Base-by-base conservation (phyloP, 768 basidiomycete species). In the Boletus pseudopeckii region DNA sequence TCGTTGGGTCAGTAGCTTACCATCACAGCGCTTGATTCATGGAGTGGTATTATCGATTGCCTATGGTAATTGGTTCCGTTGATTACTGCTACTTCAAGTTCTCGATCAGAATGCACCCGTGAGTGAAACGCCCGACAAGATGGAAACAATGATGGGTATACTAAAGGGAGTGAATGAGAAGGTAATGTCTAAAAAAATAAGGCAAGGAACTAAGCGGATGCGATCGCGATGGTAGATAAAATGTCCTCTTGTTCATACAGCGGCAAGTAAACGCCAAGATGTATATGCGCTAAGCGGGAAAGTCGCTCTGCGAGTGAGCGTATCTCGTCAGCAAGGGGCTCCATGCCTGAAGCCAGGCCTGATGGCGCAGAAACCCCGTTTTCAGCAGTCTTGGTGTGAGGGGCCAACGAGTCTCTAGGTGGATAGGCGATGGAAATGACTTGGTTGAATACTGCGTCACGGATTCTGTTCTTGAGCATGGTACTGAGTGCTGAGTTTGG, bases 251-350 rank as follows among this genome's bases (percentile, higher is more conserved):
- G 80, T 69, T 88, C 84, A 71, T 93, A 93, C 52, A 91, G 67
- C n/a, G 81, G 80, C 36, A 88, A 74, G 69, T 89, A 92, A 48
- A 88, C 84, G 57, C 83, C 80, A 48, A 90, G 75, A 68, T 93
- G 89, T 60, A 90, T 84, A 44, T 81, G 73, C 3, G 85, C 84
- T 49, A 94, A 77, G 54, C 85, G 83, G 41, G 85, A 79, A 34
- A 92, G 77, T 64, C 86, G 82, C 62, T 89, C 84, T 28, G 81
- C 81, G 45, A 94, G 79, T 17, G 79, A 75, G 32, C 76, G 76
- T 41, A 71, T 81, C 69, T 94, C 91, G 38, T 83, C 81, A 51
- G 77, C 70, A 48, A 93, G 75, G 33, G 86, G 80, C 61, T 88
- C 86, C 78, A 91, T 82, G 39, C 90, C 90, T 49, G 78, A 79